Base-by-base conservation (phyloP, 1,284 basidiomycete species). In the Ustilago loliicola region DNA sequence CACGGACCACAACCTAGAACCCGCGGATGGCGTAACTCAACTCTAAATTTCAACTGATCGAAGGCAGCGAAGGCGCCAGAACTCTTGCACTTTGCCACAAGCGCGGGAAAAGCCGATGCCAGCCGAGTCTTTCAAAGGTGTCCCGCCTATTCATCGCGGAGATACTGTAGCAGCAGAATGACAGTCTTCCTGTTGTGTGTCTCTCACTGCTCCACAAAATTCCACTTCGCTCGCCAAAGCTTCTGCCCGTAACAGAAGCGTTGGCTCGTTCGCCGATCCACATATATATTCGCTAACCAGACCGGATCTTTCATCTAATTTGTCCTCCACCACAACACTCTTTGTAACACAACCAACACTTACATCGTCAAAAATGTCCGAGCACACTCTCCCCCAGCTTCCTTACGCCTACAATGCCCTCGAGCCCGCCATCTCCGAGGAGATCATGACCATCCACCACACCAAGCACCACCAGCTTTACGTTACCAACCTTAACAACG, bases 351-450 rank as follows among this genome's bases (percentile, higher is more conserved):
- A 0, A 27, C 23, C 8, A 17, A 19, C 55, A 54, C 23, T 36
- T n/a, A 36, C 42, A 50, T 32, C 55, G 36, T 42, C 36, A 21
- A 77, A 36, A 29, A 77, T 80, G 72, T 74, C 77, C 59, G 78
- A 83, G 72, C 91, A 94, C 88, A 91, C 91, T 36, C 91, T 98
- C 61, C 96, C 95, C 47, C 89, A 92, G 75, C 90, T 99, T 51
- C 94, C 95, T 34, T 99, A 98, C 88, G 89, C 89, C 32, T 98
- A 98, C 89, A 91, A 96, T 88, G 93, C 88, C 60, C 92, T 95
- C 84, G 93, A 95, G 89, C 94, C 94, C 45, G 90, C 91, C 87
- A 94, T 95, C 88, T 92, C 90, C 29, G 87, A 89, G 83, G 89
- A 94, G 88, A 83, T 83, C 75, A 81, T 83, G 80, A 81, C 80